Evolutionary conservation across 768 basidiomycete genomes (phyloP), one percentile per base, ranked within the genome.

Genomic region (Saitozyma podzolica): DNA sequence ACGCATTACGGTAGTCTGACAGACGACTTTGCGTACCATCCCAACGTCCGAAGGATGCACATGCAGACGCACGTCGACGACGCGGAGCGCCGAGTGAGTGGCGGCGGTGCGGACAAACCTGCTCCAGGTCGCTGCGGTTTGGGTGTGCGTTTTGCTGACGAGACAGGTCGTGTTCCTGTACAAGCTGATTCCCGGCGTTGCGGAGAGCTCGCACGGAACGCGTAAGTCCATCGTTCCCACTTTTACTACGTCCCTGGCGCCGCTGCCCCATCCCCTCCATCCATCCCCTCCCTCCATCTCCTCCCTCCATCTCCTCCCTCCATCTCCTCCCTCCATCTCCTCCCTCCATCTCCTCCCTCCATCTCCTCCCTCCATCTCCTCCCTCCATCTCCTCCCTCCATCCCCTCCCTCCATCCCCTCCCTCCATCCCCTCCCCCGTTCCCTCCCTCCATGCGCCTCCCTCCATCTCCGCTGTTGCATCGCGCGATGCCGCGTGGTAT

Each of bases 1-100:
- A 99, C 96, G 0, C 96, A 99, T 80, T 99, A 98, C 69, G 92
- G 92, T 3, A 90, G 92, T 0, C 83, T 98, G 49, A 96, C 95
- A 8, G 91, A 96, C 69, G 95, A 98, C 76, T 97, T 89, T 76
- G 84, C 85, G 2, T 91, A 92, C 70, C 91, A 94, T 74, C 89
- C 91, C 1, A 96, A 94, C 72, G 90, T 98, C 68, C 84, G 91
- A 59, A 90, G 88, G 59, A 95, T 95, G 89, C 88, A 96, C 79
- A 97, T 99, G 96, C 84, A 89, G 17, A 97, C 95, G 0, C 83
- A 90, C 53, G 89, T 98, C 8, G 91, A 97, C 69, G 92, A 97
- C 55, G 89, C 91, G 66, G 51, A 62, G 41, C 54, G 61, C 17
- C 17, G 51, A 14, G 51, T 52, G 19, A 52, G 51, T 29, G 29